phyloP scores from a whole-genome alignment of 2,329 filamentous ascomycete species.

The Pseudocercospora cruenta region DNA sequence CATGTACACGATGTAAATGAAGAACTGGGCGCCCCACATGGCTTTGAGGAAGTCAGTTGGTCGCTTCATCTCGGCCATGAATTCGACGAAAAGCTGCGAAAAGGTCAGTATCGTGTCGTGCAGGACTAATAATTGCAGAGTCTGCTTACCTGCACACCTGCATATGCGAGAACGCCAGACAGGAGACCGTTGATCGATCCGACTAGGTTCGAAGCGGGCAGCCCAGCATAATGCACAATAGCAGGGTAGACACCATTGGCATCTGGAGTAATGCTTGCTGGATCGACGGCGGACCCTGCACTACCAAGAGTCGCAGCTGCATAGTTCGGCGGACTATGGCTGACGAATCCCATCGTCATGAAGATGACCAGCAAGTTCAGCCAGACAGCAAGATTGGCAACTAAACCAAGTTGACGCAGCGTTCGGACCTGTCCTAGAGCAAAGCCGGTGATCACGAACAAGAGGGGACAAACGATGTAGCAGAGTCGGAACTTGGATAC shows the following conservation, averaged over 20 bases:
- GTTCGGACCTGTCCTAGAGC: constrained; percentile 60
- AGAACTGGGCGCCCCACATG: constrained; percentile 50
- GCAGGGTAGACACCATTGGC: constrained; percentile 19
- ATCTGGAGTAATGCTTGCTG: constrained; percentile 29
- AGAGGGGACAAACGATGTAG: constrained; percentile 56
- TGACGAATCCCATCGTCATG: constrained; percentile 57
- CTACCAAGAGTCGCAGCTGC: constrained; percentile 28
- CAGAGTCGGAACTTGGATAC: constrained; percentile 52
- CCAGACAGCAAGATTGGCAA: constrained; percentile 61
- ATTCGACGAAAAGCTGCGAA: constrained; percentile 58
- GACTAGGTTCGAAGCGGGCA: constrained; percentile 23
- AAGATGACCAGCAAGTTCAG: constrained; percentile 57
- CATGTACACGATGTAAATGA: constrained; percentile 55
- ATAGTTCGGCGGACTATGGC: constrained; percentile 56
- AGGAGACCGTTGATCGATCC: constrained; percentile 31
- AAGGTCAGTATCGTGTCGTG: background rate
- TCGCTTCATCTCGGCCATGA: constrained; percentile 59
- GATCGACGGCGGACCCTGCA: constrained; percentile 29
- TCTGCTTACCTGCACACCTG: constrained; percentile 48
- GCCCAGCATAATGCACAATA: constrained; percentile 24
- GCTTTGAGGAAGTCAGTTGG: constrained; percentile 56
- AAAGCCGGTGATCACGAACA: constrained; percentile 53
- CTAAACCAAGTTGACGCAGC: constrained; percentile 57
- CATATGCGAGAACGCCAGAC: constrained; percentile 46
- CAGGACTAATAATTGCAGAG: no score